These are phyloP conservation scores for Tympanopsis confertula DNA, from an alignment of 2,329 filamentous ascomycete species.

Conservation along the genomic window DNA sequence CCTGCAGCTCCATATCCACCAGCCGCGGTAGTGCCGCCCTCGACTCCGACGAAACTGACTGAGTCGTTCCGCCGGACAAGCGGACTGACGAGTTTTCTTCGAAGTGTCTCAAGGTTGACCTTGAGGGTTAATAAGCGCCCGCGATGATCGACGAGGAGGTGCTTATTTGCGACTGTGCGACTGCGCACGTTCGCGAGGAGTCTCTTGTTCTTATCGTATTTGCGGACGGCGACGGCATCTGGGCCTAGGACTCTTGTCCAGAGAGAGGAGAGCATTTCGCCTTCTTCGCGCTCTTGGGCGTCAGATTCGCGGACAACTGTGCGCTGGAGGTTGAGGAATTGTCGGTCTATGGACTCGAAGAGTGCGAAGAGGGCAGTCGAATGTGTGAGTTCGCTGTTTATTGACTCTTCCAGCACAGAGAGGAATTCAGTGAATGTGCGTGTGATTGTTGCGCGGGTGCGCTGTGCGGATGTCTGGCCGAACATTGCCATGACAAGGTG, in stretches of 20 bases:
- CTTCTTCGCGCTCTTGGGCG: conserved; percentile 50
- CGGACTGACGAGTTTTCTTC: conserved; percentile 54
- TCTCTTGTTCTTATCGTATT: conserved; percentile 60
- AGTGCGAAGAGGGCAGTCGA: conserved; percentile 51
- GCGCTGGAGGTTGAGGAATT: conserved; percentile 58
- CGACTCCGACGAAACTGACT: conserved; percentile 32
- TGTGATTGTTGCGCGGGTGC: conserved; percentile 48
- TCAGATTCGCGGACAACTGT: conserved; percentile 57
- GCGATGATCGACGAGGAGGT: conserved; percentile 54
- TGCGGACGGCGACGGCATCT: conserved; percentile 46
- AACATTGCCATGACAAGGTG: conserved; percentile 44
- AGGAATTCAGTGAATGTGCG: conserved; percentile 60
- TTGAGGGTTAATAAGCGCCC: conserved; percentile 52
- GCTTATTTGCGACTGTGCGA: conserved; percentile 55
- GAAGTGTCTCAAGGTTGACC: conserved; percentile 51
- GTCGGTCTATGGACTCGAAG: conserved; percentile 57
- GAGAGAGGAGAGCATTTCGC: conserved; percentile 52
- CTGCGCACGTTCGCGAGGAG: conserved; percentile 49
- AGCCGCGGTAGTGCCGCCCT: too few relatives aligned
- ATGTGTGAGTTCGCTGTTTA: conserved; percentile 53
- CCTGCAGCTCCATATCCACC: not conserved
- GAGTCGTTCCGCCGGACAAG: conserved; percentile 39
- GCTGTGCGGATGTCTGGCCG: conserved; percentile 49
- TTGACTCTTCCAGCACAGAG: conserved; percentile 54
- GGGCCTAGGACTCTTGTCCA: conserved; percentile 55